Base-by-base conservation (phyloP, 2,329 filamentous ascomycete genomes). In the Drechslerella stenobrocha region DNA sequence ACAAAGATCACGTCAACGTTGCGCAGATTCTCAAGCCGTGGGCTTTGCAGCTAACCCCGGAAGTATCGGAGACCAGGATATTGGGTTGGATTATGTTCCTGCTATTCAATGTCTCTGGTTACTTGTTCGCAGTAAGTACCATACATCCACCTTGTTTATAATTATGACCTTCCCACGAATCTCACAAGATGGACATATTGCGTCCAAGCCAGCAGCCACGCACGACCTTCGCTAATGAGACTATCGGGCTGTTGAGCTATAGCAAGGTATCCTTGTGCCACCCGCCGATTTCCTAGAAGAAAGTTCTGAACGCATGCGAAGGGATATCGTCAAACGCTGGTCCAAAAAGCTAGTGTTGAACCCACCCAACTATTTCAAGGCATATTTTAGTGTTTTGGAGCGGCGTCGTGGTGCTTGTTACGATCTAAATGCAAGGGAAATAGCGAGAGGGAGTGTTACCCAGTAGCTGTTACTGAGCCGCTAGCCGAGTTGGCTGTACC, bases 41-140 rank as follows among this genome's bases (percentile, higher is more conserved):
- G 50, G 57, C 57, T 7, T 8, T 45, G 6, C 6, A 48, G n/a
- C 18, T 23, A 1, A 53, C 47, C 9, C 42, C 30, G 4, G 48
- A 61, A 24, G 30, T 61, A 9, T 13, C 40, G 18, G 40, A 53
- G 40, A 26, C 22, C 1, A 52, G 30, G 24, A 44, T 61, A 34
- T 6, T 34, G 3, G 48, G 57, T 8, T 61, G 57, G 57, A 20
- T 47, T 8, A 18, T 40, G 15, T 34, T 61, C 18, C n/a, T 61
- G 4, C 42, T 61, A 1, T 53, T 53, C 24, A 48, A 61, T 23
- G 15, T 61, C 5, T 61, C 48, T 20, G 26, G n/a, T 11, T 61
- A 61, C 37, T 32, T 53, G 20, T 48, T 53, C 32, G 18, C 40
- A 11, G 30, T 53, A 32, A 53, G 47, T 46, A 2, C 23, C 26